phyloP scores from a whole-genome alignment of 2,329 filamentous ascomycete genomes.

The Cytospora piceicola region DNA sequence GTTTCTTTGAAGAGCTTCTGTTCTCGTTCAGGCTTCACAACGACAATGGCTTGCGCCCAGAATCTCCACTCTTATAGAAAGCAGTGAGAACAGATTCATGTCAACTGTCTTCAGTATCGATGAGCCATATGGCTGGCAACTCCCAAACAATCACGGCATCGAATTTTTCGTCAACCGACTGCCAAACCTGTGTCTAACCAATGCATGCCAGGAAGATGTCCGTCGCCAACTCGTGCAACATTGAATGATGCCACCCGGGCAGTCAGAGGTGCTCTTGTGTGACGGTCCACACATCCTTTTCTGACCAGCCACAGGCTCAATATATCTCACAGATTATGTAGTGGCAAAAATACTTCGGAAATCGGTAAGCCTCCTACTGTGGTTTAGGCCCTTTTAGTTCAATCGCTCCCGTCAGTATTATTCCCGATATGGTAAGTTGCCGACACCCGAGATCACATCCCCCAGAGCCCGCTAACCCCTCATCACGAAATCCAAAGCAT shows the following conservation, averaged over 20 bases:
- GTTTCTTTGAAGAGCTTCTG: too few relatives aligned
- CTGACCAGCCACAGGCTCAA: background rate
- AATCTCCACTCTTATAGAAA: too few relatives aligned
- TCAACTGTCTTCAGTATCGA: too few relatives aligned
- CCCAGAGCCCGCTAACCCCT: background rate
- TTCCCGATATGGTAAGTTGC: background rate
- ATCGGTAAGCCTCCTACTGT: background rate
- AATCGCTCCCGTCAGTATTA: background rate
- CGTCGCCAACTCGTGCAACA: background rate
- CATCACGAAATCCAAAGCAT: background rate
- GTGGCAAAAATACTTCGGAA: constrained; percentile 18
- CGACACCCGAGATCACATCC: background rate
- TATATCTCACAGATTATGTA: background rate
- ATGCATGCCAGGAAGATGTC: too few relatives aligned
- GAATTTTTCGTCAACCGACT: too few relatives aligned
- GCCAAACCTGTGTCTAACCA: too few relatives aligned
- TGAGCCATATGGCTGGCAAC: too few relatives aligned
- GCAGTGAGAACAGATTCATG: too few relatives aligned
- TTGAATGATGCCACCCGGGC: background rate
- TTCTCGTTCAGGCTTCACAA: too few relatives aligned
- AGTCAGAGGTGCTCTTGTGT: constrained; percentile 1
- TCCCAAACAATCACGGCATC: too few relatives aligned
- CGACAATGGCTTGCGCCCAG: too few relatives aligned
- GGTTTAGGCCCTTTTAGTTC: too few relatives aligned
- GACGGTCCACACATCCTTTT: background rate